phyloP scores from a whole-genome alignment of 78 protist species.

The Protostelium mycophagum region DNA sequence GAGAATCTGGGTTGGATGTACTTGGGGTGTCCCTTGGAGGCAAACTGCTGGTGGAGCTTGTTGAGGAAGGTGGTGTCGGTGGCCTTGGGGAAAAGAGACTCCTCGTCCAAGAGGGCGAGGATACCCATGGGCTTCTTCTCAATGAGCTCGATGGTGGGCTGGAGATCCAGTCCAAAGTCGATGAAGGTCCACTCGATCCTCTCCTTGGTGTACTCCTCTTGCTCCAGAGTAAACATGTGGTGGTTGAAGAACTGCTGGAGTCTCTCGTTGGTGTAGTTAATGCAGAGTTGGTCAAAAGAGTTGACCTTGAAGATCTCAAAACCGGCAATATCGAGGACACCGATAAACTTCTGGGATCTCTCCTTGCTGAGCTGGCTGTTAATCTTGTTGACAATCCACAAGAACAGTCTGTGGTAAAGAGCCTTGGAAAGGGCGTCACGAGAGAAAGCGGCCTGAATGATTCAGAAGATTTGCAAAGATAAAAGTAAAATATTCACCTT shows the following conservation, averaged over 20 bases:
- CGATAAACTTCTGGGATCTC: constrained; percentile 71
- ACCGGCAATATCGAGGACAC: constrained; percentile 89
- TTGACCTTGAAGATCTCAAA: constrained; percentile 90
- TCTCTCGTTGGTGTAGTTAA: constrained; percentile 96
- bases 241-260: constrained; percentile 97
- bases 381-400: constrained; percentile 81
- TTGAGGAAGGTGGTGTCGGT: constrained; percentile 51
- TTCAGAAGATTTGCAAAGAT: no score
- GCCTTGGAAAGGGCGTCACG: constrained; percentile 93
- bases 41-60: constrained; percentile 47
- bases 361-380: constrained; percentile 57
- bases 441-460: constrained; percentile 54
- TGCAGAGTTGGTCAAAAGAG: constrained; percentile 91
- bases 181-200: constrained; percentile 84
- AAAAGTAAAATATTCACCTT: neutral
- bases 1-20: constrained; percentile 65
- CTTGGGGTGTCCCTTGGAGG: constrained; percentile 53
- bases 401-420: constrained; percentile 90
- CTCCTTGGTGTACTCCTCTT: constrained; percentile 85
- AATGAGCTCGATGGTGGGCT: constrained; percentile 87
- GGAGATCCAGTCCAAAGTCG: constrained; percentile 84
- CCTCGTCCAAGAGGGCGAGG: constrained; percentile 60
- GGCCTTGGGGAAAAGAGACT: constrained; percentile 71
- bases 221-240: constrained; percentile 90
- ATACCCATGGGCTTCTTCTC: constrained; percentile 71